Conservation (phyloP, 1,284 basidiomycete genomes). For the Calocybe gambosa region DNA sequence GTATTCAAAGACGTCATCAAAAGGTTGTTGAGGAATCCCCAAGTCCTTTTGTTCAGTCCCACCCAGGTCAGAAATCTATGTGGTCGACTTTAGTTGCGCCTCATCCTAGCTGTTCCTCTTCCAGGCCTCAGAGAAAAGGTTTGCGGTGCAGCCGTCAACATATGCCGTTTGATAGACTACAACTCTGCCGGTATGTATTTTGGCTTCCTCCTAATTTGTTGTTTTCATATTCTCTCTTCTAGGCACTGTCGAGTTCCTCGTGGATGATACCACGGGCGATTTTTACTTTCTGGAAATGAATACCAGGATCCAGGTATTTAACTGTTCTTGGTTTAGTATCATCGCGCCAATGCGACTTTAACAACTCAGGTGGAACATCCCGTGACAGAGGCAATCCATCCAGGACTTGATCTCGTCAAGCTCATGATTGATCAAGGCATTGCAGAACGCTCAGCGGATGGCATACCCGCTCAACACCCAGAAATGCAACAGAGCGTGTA, state of each 20-base stretch:
- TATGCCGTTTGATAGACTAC: conserved; percentile 49
- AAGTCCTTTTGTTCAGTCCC: conserved; percentile 41
- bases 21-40: conserved; percentile 71
- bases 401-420: conserved; percentile 57
- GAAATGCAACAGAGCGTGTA: conserved; percentile 32
- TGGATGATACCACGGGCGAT: conserved; percentile 45
- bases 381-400: conserved; percentile 55
- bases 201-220: background rate
- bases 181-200: conserved; percentile 44
- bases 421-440: conserved; percentile 59
- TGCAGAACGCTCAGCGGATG: conserved; percentile 24
- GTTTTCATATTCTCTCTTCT: background rate
- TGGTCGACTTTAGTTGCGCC: background rate
- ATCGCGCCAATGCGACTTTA: background rate
- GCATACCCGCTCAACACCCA: background rate
- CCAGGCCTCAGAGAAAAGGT: conserved; percentile 41
- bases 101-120: background rate
- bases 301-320: conserved; percentile 53
- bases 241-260: conserved; percentile 68
- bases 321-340: background rate
- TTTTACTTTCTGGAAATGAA: conserved; percentile 79
- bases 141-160: conserved; percentile 45
- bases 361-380: conserved; percentile 59
- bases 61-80: conserved; percentile 27
- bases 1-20: conserved; percentile 66